phyloP scores from a whole-genome alignment of 176 grass and related monocot genomes.

The Zea luxurians region DNA sequence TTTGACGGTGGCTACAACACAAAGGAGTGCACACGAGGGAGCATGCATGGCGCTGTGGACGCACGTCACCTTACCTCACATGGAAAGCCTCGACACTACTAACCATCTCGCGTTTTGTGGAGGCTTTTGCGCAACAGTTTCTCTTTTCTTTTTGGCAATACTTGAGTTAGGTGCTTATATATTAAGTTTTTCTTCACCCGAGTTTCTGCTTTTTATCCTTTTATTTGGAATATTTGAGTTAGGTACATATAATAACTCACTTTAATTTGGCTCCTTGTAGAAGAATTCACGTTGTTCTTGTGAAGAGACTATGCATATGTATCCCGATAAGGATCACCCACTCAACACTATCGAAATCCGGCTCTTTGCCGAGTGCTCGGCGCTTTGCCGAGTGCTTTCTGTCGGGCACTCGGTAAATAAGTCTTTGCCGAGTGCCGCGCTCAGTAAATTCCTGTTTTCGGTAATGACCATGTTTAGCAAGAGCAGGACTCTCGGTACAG shows the following conservation, averaged over 20 bases:
- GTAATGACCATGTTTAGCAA: no score
- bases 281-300: background rate
- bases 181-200: background rate
- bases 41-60: constrained; percentile 6
- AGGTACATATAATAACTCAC: background rate
- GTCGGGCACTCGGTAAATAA: no score
- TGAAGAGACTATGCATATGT: background rate
- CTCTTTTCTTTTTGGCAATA: background rate
- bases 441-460: no score
- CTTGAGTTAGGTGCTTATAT: background rate
- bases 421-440: no score
- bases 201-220: background rate
- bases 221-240: constrained; percentile 3
- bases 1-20: constrained; percentile 11
- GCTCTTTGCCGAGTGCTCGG: no score
- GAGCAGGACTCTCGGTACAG: no score
- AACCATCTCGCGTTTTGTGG: background rate
- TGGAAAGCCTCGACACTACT: background rate
- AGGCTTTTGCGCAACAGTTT: background rate
- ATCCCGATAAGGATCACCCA: background rate
- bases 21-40: background rate
- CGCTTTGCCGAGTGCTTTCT: no score
- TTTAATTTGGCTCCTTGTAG: background rate
- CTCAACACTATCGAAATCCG: no score
- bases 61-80: constrained; percentile 10